Evolutionary conservation across 1,284 basidiomycete species (phyloP).

Genomic region (Sporisorium iseilematis-ciliati): DNA sequence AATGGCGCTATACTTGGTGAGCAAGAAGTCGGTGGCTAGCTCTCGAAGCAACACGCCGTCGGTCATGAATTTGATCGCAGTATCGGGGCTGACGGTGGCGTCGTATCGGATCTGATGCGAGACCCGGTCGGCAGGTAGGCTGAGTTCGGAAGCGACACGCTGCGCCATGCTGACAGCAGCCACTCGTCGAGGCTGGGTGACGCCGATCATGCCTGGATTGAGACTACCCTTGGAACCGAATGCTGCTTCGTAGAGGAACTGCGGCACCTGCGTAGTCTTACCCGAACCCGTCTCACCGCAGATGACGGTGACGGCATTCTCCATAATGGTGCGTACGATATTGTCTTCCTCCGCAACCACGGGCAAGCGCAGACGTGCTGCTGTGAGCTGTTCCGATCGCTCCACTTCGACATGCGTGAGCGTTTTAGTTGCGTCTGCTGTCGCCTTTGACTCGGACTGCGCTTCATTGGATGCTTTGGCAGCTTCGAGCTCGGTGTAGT

Average conservation of each 20-base stretch:
- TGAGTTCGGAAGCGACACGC: constrained; percentile 89
- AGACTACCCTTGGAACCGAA: constrained; percentile 87
- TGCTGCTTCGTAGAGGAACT: constrained; percentile 92
- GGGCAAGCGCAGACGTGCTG: constrained; percentile 83
- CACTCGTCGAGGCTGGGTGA: constrained; percentile 96
- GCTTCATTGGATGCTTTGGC: constrained; percentile 23
- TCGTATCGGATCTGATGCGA: constrained; percentile 99
- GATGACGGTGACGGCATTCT: constrained; percentile 82
- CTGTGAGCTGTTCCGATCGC: constrained; percentile 81
- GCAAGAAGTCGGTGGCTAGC: constrained; percentile 87
- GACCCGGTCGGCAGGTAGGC: constrained; percentile 81
- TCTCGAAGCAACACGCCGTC: constrained; percentile 96
- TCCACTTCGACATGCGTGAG: constrained; percentile 76
- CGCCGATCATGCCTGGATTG: constrained; percentile 96
- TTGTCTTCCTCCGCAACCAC: constrained; percentile 93
- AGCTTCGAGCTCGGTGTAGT: constrained; percentile 47
- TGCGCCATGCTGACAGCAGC: constrained; percentile 95
- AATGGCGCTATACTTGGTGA: constrained; percentile 86
- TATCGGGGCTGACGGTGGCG: constrained; percentile 86
- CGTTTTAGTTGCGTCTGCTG: constrained; percentile 2
- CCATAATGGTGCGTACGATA: constrained; percentile 89
- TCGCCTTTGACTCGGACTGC: neutral
- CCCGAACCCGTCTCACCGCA: constrained; percentile 94
- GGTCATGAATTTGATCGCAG: constrained; percentile 99
- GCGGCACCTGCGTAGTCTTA: constrained; percentile 98